phyloP scores from a whole-genome alignment of 23 red algal species.

The Agarophyton chilense region DNA sequence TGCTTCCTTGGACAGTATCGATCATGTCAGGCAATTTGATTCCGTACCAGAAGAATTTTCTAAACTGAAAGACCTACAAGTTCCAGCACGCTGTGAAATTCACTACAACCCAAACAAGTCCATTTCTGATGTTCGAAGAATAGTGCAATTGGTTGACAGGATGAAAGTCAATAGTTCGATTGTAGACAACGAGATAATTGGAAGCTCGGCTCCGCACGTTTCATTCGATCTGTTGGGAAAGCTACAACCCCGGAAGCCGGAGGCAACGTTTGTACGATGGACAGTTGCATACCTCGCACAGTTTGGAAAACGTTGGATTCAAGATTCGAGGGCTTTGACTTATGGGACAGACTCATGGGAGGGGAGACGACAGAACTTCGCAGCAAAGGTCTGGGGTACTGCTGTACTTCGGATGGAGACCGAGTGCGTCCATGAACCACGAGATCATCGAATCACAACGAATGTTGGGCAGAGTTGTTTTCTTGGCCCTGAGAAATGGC shows the following conservation, averaged over 20 bases:
- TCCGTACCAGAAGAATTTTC: background rate
- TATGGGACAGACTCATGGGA: conserved; percentile 28
- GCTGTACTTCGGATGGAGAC: conserved; percentile 52
- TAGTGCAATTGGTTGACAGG: background rate
- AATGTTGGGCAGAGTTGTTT: conserved; percentile 38
- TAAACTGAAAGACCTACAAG: background rate
- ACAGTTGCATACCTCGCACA: conserved; percentile 49
- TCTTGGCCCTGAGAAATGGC: conserved; percentile 35
- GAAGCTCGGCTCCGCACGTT: conserved; percentile 3
- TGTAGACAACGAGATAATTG: conserved; percentile 64
- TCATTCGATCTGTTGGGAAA: background rate
- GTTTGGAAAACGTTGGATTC: conserved; percentile 37
- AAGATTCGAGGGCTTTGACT: background rate
- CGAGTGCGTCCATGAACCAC: background rate
- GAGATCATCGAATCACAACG: background rate
- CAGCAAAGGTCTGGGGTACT: conserved; percentile 45
- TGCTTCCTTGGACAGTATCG: background rate
- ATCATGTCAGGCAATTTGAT: background rate
- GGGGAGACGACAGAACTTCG: conserved; percentile 11
- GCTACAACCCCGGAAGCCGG: background rate
- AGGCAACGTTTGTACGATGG: conserved; percentile 51
- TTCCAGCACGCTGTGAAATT: no score
- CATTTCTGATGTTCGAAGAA: background rate
- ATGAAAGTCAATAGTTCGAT: conserved; percentile 50
- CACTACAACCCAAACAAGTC: background rate